Evolutionary conservation across 352 stramenopile genomes (phyloP).

Genomic region (Globisporangium viniferum): DNA sequence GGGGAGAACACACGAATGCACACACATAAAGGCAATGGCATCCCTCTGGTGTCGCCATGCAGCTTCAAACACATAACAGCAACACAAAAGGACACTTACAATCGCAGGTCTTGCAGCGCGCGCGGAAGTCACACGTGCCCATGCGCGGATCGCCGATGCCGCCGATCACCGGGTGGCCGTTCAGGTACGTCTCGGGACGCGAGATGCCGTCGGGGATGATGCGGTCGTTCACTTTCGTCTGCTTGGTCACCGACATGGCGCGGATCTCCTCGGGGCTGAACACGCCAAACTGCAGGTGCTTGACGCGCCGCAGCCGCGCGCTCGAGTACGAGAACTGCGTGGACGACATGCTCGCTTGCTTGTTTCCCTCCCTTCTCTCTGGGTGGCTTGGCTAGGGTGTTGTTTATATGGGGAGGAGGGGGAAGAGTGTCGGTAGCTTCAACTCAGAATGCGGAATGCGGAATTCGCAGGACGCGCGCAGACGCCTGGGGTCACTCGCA

Average conservation of each 20-base stretch:
- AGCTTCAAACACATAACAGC: not conserved
- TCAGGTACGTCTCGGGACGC: constrained; percentile 82
- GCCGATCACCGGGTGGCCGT: constrained; percentile 96
- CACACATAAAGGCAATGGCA: not conserved
- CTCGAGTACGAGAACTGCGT: constrained; percentile 96
- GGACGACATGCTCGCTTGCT: constrained; percentile 51
- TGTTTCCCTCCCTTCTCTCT: constrained; percentile 2
- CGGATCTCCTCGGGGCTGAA: constrained; percentile 97
- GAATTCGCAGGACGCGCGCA: not conserved
- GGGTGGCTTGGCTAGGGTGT: not conserved
- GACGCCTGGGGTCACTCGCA: constrained; percentile 1
- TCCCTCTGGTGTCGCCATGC: not conserved
- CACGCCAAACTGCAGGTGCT: constrained; percentile 98
- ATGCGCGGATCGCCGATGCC: constrained; percentile 98
- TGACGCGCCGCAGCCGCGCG: constrained; percentile 92
- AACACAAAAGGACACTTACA: constrained; percentile 39
- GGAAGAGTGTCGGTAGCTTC: not conserved
- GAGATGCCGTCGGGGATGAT: constrained; percentile 96
- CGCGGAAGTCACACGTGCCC: constrained; percentile 90
- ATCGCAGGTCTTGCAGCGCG: constrained; percentile 90
- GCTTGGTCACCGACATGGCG: constrained; percentile 96
- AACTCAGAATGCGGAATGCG: not conserved
- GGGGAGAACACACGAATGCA: not conserved
- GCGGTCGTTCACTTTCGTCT: constrained; percentile 96
- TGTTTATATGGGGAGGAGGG: not conserved